Conservation (phyloP, 129 eudicot species). For the Cynara cardunculus region DNA sequence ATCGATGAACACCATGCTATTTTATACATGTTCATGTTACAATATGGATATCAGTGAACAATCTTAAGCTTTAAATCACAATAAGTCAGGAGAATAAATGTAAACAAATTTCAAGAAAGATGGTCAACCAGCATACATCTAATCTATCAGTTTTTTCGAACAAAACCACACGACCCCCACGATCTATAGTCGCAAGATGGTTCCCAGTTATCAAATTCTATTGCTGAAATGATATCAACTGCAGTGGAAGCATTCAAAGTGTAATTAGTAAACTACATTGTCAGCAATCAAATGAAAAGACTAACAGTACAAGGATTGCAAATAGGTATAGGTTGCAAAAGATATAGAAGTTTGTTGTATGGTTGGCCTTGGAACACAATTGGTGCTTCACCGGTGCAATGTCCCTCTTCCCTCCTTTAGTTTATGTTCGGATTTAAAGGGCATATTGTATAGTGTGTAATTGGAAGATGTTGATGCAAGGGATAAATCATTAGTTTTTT, state of each 20-base stretch:
- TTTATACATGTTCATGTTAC: slow-evolving; percentile 30
- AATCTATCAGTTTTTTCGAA: no score
- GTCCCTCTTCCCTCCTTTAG: neutral
- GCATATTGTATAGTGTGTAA: neutral
- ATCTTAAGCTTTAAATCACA: neutral
- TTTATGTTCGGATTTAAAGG: neutral
- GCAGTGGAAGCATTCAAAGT: slow-evolving; percentile 18
- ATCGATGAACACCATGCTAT: slow-evolving; percentile 66
- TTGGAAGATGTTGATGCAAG: neutral
- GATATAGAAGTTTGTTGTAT: no score
- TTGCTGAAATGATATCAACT: slow-evolving; percentile 65
- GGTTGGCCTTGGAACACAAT: neutral
- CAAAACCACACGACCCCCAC: no score
- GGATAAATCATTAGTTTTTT: neutral
- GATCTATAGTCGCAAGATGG: slow-evolving; percentile 67
- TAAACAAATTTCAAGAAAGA: no score
- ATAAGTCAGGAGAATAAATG: no score
- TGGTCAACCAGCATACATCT: no score
- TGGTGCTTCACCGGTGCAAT: neutral
- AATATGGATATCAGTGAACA: slow-evolving; percentile 6
- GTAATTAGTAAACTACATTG: slow-evolving; percentile 7
- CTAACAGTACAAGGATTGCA: no score
- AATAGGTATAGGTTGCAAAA: no score
- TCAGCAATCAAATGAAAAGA: slow-evolving; percentile 1
- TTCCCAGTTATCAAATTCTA: slow-evolving; percentile 62